Evolutionary conservation across 2,329 filamentous ascomycete species (phyloP).

Genomic region (Penicillium sp.): DNA sequence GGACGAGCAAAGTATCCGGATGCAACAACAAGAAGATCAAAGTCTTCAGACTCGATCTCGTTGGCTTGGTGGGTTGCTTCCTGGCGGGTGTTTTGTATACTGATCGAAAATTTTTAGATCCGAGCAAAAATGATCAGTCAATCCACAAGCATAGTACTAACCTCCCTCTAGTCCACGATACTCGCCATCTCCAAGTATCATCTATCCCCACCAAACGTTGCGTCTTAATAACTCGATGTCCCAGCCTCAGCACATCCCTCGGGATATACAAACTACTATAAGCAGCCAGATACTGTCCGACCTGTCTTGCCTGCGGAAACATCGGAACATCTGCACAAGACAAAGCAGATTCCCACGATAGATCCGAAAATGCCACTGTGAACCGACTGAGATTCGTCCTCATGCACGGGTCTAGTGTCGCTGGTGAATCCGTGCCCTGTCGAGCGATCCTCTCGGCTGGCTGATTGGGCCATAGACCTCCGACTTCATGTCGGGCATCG

Average conservation of each 20-base stretch:
- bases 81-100: background rate
- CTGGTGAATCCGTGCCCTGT: background rate
- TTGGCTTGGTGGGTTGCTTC: background rate
- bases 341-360: conserved; percentile 68
- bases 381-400: conserved; percentile 74
- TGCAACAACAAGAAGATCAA: conserved; percentile 74
- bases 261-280: conserved; percentile 67
- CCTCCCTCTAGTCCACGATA: conserved; percentile 40
- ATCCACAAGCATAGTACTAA: conserved; percentile 14
- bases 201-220: conserved; percentile 25
- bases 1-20: conserved; percentile 77
- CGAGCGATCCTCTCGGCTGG: background rate
- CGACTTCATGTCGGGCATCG: conserved; percentile 69
- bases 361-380: conserved; percentile 67
- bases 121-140: background rate
- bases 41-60: conserved; percentile 47
- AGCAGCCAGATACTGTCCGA: conserved; percentile 72
- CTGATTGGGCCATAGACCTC: conserved; percentile 75
- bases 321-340: conserved; percentile 56
- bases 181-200: conserved; percentile 46
- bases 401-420: conserved; percentile 63
- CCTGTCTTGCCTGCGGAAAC: conserved; percentile 78
- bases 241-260: conserved; percentile 55
- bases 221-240: conserved; percentile 49
- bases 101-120: background rate